These are phyloP conservation scores for Xylaria palmicola DNA, from an alignment of 495 filamentous ascomycete genomes.

Conservation along the genomic window DNA sequence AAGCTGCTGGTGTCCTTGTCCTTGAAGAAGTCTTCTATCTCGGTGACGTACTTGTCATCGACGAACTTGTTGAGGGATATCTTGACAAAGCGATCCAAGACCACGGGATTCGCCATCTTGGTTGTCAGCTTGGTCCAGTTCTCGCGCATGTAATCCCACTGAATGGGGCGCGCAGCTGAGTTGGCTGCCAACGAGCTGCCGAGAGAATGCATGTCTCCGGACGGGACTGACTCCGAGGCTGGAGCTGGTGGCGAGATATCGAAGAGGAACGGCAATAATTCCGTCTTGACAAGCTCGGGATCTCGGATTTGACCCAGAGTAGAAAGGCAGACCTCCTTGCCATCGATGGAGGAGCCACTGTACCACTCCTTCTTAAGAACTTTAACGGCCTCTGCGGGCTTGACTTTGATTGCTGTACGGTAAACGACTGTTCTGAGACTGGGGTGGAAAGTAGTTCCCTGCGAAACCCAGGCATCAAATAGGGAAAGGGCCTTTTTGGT, in stretches of 20 bases:
- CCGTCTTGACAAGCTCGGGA: slow-evolving; percentile 63
- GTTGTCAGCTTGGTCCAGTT: slow-evolving; percentile 70
- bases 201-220: slow-evolving; percentile 82
- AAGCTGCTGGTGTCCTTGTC: slow-evolving; percentile 78
- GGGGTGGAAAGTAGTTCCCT: slow-evolving; percentile 70
- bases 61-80: slow-evolving; percentile 75
- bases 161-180: slow-evolving; percentile 59
- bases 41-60: slow-evolving; percentile 62
- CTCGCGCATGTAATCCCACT: slow-evolving; percentile 82
- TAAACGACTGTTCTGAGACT: slow-evolving; percentile 79
- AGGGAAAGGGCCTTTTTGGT: slow-evolving; percentile 67
- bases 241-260: slow-evolving; percentile 61
- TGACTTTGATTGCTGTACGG: slow-evolving; percentile 70
- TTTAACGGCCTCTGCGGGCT: slow-evolving; percentile 60
- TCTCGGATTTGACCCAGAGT: slow-evolving; percentile 74
- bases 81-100: slow-evolving; percentile 83
- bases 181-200: slow-evolving; percentile 71
- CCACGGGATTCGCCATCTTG: slow-evolving; percentile 76
- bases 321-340: slow-evolving; percentile 78
- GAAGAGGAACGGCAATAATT: slow-evolving; percentile 78
- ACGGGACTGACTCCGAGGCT: slow-evolving; percentile 41
- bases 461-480: slow-evolving; percentile 71
- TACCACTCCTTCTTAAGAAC: slow-evolving; percentile 80
- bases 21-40: slow-evolving; percentile 82
- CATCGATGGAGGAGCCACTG: slow-evolving; percentile 78